A percentile compares a stretch with the other conserved stretches of the same genome.
Conservation (phyloP, 257 asterid genomes). For the Scutellaria galericulata region DNA sequence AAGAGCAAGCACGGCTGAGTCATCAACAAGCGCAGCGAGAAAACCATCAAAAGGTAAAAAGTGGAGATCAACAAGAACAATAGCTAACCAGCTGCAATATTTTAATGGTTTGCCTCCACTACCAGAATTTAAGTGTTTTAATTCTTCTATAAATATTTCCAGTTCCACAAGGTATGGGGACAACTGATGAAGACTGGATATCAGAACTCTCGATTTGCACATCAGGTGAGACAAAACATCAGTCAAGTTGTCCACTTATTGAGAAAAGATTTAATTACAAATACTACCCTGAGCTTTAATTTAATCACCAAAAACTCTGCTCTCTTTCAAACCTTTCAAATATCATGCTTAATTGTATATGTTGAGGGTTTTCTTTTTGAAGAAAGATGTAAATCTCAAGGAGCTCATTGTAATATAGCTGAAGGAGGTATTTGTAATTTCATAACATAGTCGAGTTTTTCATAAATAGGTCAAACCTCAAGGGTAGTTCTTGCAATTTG, state of each 20-base stretch:
- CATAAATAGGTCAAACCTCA: not conserved
- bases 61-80: constrained; percentile 53
- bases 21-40: constrained; percentile 84
- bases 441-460: not conserved
- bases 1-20: constrained; percentile 62
- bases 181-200: constrained; percentile 97
- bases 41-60: constrained; percentile 72
- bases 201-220: constrained; percentile 97
- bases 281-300: not conserved
- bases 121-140: not conserved
- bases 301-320: not conserved
- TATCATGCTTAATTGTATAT: not conserved
- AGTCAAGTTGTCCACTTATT: not conserved
- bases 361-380: not conserved
- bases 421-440: not conserved
- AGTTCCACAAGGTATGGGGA: constrained; percentile 99
- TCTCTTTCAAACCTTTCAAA: not conserved
- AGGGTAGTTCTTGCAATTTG: not conserved
- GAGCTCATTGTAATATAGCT: not conserved
- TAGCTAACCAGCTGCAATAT: not conserved
- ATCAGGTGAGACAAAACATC: constrained; percentile 66
- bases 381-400: not conserved
- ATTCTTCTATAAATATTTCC: constrained; percentile 37
- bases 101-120: not conserved
- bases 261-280: not conserved